Base-by-base conservation (phyloP, 2,329 filamentous ascomycete species). In the Fusarium irregulare region DNA sequence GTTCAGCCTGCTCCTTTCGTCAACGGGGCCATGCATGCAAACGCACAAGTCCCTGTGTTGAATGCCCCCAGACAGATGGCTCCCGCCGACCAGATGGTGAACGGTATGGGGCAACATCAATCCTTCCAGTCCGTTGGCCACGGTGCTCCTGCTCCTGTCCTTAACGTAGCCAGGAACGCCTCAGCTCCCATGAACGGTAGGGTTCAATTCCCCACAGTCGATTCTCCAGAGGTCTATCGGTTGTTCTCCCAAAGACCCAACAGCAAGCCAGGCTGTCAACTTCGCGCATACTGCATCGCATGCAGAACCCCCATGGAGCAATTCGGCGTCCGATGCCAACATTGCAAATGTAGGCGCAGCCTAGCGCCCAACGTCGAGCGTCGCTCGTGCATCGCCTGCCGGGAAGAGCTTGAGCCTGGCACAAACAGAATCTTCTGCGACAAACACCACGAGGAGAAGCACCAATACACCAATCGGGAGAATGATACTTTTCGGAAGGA, bases 401-500 rank as follows among this genome's bases (percentile, higher is more conserved):
- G 5, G 5, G 1, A 6, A 18, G 5, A 3, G 9, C 32, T 37
- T 37, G 32, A 37, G 18, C 16, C 9, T 18, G 32, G 32, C 16
- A 37, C 32, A 6, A 11, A 37, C 10, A 37, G 18, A 6, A 37
- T 37, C 34, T 37, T 37, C 34, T 37, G 34, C 16, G 34, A 37
- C 9, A 4, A 6, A 11, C 34, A 37, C 18, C 34, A 37, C 9
- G 3, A 5, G 9, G 6, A 1, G 18, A 37, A 11, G 16, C 6
- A 1, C 9, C 34, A 37, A n/a, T 37, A 12, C 34, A 37, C 34
- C 18, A 1, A 11, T 2, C 0, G 6, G 18, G 34, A 37, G 34
- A 11, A 37, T 2, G 18, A 2, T 6, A 6, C 18, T 2, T 7
- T 37, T 7, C 4, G 3, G 34, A 3, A 5, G 6, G 34, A 37